A percentile compares a stretch with the other conserved stretches of the same genome.
phyloP scores from a whole-genome alignment of 345 rosid species.

The Lepidium aucheri region DNA sequence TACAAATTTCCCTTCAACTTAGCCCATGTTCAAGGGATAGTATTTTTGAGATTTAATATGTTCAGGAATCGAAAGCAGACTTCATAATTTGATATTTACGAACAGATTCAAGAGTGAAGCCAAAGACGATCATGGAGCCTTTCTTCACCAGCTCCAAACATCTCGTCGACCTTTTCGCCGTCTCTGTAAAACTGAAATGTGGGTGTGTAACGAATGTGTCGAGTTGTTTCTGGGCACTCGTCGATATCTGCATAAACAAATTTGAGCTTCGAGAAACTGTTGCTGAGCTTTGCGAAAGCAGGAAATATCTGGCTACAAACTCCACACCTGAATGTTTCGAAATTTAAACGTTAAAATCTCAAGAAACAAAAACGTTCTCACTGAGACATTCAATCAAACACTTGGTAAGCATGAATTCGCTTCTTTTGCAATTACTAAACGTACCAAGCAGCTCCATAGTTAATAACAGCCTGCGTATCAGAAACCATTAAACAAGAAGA shows the following conservation, averaged over 20 bases:
- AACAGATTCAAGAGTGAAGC: conserved; percentile 68
- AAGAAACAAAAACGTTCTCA: neutral
- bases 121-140: conserved; percentile 82
- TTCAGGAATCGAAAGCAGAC: neutral
- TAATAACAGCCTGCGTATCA: conserved; percentile 22
- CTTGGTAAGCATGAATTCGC: conserved; percentile 18
- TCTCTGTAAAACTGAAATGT: conserved; percentile 81
- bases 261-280: conserved; percentile 46
- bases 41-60: no score
- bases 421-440: neutral
- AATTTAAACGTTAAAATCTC: neutral
- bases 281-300: conserved; percentile 62
- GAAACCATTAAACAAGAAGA: neutral
- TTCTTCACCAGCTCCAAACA: conserved; percentile 90
- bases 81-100: neutral
- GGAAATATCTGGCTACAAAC: conserved; percentile 82
- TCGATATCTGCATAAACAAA: conserved; percentile 90
- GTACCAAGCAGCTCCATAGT: conserved; percentile 32
- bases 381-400: conserved; percentile 42
- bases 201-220: conserved; percentile 81
- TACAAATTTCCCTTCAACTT: no score
- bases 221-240: conserved; percentile 86
- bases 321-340: conserved; percentile 54
- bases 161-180: conserved; percentile 86
- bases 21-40: no score